Evolutionary conservation across 257 asterid species (phyloP).

Genomic region (Paulownia fortunei): DNA sequence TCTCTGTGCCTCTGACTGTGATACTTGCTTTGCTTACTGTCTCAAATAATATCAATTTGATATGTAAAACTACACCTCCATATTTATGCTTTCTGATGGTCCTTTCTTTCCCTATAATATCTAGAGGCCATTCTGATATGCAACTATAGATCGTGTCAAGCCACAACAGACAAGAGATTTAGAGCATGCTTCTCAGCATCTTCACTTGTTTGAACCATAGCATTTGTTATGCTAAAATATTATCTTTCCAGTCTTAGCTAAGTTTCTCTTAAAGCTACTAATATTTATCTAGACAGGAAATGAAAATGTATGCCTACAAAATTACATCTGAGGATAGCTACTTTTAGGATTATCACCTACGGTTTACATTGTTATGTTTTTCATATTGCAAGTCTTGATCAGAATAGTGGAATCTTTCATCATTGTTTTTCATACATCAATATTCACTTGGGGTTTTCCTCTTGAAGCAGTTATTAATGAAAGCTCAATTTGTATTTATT

Average conservation of each 20-base stretch:
- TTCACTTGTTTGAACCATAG: not conserved
- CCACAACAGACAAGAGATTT: not conserved
- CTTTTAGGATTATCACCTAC: not conserved
- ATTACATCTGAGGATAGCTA: not conserved
- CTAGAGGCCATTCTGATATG: not conserved
- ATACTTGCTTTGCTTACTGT: not conserved
- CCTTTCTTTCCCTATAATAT: not conserved
- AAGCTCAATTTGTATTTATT: not conserved
- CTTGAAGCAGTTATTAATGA: not conserved
- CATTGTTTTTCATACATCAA: not conserved
- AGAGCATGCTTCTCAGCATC: not conserved
- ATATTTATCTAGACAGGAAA: not conserved
- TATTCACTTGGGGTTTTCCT: not conserved
- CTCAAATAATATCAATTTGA: not conserved
- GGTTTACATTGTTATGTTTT: not conserved
- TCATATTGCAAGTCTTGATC: not conserved
- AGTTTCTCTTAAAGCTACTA: not conserved
- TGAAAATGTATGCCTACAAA: not conserved
- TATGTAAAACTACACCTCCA: not conserved
- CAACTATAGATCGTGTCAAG: too few species aligned
- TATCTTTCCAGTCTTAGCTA: not conserved
- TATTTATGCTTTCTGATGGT: not conserved
- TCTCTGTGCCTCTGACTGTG: not conserved
- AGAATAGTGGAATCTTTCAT: not conserved
- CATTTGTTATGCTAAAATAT: not conserved